Percentiles rank a stretch among this genome's conserved stretches.
Evolutionary conservation across 306 rosid species (phyloP).

Genomic region (Adenanthera pavonina): DNA sequence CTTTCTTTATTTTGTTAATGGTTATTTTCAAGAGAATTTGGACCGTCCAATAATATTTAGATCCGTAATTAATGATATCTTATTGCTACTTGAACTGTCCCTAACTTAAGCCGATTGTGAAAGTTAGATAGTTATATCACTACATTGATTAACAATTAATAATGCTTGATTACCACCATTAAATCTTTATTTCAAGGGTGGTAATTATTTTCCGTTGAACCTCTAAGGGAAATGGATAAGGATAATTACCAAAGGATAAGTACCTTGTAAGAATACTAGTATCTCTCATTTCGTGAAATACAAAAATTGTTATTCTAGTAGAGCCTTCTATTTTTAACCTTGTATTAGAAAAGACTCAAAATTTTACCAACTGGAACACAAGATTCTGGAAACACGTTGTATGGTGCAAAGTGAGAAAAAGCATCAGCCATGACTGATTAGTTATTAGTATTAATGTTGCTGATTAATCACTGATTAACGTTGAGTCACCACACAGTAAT

Average conservation of each 20-base stretch:
- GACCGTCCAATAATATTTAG: neutral
- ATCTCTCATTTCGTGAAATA: too few species aligned
- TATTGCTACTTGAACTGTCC: too few species aligned
- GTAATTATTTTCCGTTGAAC: neutral
- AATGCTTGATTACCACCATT: neutral
- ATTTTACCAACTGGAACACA: neutral
- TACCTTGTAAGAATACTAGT: too few species aligned
- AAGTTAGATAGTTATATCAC: neutral
- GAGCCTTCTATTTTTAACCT: neutral
- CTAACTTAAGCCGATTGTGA: too few species aligned
- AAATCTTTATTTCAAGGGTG: neutral
- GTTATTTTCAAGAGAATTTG: neutral
- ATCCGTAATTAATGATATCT: neutral
- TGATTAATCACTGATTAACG: too few species aligned
- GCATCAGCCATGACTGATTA: neutral
- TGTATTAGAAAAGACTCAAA: neutral
- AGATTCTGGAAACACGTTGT: neutral
- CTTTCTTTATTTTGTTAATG: slow-evolving; percentile 5
- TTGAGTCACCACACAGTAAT: too few species aligned
- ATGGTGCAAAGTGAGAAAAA: neutral
- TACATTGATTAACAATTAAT: too few species aligned
- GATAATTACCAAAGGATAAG: neutral
- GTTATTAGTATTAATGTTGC: too few species aligned
- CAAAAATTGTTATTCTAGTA: neutral
- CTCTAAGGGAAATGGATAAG: neutral